Evolutionary conservation across 1,139 yeast species (phyloP).

Genomic region (Kluyveromyces marxianus): DNA sequence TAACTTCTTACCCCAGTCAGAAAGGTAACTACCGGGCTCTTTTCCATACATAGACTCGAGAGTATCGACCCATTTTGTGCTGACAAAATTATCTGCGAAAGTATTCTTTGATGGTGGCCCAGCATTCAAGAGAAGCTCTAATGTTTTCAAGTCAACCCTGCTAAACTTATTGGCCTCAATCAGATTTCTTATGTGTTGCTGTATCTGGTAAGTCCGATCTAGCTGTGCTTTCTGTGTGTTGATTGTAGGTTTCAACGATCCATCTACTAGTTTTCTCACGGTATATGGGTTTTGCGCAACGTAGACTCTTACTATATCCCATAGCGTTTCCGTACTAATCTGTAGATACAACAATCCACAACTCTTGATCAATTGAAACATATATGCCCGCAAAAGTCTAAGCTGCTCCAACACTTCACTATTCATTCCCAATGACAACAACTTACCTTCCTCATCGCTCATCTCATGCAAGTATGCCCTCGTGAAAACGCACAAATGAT

Average conservation of each 20-base stretch:
- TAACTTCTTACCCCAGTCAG: conserved; percentile 39
- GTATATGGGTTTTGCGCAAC: conserved; percentile 38
- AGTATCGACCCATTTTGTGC: conserved; percentile 47
- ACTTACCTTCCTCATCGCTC: conserved; percentile 48
- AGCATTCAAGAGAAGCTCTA: conserved; percentile 37
- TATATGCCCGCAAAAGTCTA: conserved; percentile 39
- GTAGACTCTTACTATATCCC: conserved; percentile 56
- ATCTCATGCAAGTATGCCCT: conserved; percentile 53
- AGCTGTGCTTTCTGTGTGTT: conserved; percentile 25
- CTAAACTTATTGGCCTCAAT: conserved; percentile 42
- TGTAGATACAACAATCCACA: conserved; percentile 50
- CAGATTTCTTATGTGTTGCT: conserved; percentile 35
- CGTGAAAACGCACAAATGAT: conserved; percentile 50
- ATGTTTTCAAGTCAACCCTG: conserved; percentile 37
- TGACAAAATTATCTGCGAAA: conserved; percentile 51
- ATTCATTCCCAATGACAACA: conserved; percentile 63
- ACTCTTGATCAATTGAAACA: conserved; percentile 45
- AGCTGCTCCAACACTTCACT: conserved; percentile 56
- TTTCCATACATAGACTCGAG: conserved; percentile 50
- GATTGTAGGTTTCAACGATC: conserved; percentile 25
- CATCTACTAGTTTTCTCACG: conserved; percentile 51
- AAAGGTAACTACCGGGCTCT: conserved; percentile 45
- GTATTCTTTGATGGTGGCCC: conserved; percentile 25
- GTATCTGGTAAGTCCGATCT: conserved; percentile 25
- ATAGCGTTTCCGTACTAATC: conserved; percentile 49